Evolutionary conservation across 2,329 filamentous ascomycete species (phyloP), one percentile per base, ranked within the genome.

Genomic region (Clarireedia sp.): DNA sequence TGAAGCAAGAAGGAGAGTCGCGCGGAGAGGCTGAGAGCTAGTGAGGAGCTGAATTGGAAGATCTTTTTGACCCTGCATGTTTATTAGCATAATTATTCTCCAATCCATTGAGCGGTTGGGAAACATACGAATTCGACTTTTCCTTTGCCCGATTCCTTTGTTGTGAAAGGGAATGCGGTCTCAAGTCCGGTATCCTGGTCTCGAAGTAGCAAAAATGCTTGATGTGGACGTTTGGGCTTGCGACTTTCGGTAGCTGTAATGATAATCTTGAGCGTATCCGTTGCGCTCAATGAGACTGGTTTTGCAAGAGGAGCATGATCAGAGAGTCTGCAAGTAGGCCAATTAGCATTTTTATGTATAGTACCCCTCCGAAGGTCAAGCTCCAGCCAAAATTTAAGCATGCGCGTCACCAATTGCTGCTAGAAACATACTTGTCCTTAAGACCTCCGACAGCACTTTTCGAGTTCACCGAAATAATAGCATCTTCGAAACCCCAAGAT

Each of bases 141-240:
- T 21, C 82, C 90, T 74, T 96, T 96, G 63, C 94, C 94, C 66
- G 79, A 90, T 9, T 94, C 88, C 75, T 95, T 96, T 48, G 95
- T 75, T 10, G 75, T 85, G 64, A 99, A 78, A 1, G 90, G 83
- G 66, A 92, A 96, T 1, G 91, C 90, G 23, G 90, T 85, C 71
- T 97, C 91, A 47, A 99, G 77, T 37, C 89, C 89, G 10, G 84
- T 85, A 12, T 78, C 74, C 10, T 79, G 75, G 64, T 97, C 90
- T 64, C 82, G 85, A 56, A 99, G 73, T 16, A 94, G 78, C 53
- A 99, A 78, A 75, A 96, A 96, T 5, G 90, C 90, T 73, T 99
- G 94, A 73, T 99, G 94, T 64, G 94, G 90, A 62, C 88, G 83
- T 78, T 90, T 92, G 47, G 82, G 79, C 64, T 83, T 85, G 72